Evolutionary conservation across 768 basidiomycete species (phyloP), one percentile per base, ranked within the genome.

Genomic region (Leccinellum luteum): DNA sequence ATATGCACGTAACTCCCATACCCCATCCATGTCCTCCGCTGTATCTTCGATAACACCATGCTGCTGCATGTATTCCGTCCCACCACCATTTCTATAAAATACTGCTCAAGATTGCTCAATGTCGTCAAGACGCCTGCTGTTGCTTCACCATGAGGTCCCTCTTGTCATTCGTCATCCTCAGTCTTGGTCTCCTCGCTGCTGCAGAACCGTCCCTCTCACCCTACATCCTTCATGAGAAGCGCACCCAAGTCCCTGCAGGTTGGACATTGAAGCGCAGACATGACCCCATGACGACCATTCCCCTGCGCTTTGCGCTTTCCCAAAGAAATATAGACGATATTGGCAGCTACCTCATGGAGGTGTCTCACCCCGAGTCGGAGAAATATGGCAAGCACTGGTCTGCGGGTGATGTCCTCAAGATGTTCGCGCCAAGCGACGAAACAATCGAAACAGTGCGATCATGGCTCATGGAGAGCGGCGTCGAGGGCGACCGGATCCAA

Each of bases 191-290:
- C 27, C 30, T 66, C 28, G 43, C 62, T 21, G 54, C 67, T 12
- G 65, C 64, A 1, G 54, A 41, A 23, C 53, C 69, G 7, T 52
- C 49, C 6, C 50, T 58, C 58, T 67, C 65, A 7, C 60, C 58
- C 43, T 66, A 73, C 56, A 65, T 67, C 57, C 58, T 77, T 23
- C 78, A 79, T 55, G 78, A 79, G 61, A 75, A 69, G 53, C 78
- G 77, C 53, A 68, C 66, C 10, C 57, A 47, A n/a, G 65, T 72
- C 12, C 77, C 77, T 8, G 9, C 52, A 8, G 67, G 66, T 3
- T 82, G 81, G 80, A 57, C 67, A 1, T 65, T 73, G 44, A 62
- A 72, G 34, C 73, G 76, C 23, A 70, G 75, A 52, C 74, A 77
- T 50, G 69, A 73, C 0, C 61, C 76, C 13, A 64, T 66, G 44